phyloP scores from a whole-genome alignment of 805 yeast genomes.

The Pichia exigua region DNA sequence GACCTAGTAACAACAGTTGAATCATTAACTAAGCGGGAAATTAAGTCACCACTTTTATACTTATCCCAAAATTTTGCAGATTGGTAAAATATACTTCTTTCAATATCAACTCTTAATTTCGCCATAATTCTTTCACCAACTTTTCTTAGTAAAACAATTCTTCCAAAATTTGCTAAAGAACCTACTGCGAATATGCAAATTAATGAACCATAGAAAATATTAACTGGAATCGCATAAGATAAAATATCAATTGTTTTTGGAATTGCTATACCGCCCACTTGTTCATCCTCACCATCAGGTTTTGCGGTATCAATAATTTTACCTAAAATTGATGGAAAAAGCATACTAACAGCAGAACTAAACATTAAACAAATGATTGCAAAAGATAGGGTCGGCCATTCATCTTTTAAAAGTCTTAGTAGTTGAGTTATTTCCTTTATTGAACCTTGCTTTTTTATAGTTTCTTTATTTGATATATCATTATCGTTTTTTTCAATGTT shows the following conservation, averaged over 20 bases:
- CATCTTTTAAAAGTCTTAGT: constrained; percentile 50
- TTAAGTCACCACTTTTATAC: constrained; percentile 86
- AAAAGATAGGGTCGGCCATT: constrained; percentile 42
- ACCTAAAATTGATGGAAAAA: constrained; percentile 78
- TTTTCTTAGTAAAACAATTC: constrained; percentile 65
- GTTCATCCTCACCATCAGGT: constrained; percentile 17
- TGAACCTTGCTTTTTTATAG: constrained; percentile 16
- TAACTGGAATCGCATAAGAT: constrained; percentile 49
- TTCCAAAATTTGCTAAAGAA: constrained; percentile 70
- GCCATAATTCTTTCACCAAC: constrained; percentile 88
- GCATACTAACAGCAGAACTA: constrained; percentile 74
- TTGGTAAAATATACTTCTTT: constrained; percentile 70
- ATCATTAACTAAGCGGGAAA: constrained; percentile 81
- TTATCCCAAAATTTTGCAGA: constrained; percentile 86
- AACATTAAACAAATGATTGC: constrained; percentile 60
- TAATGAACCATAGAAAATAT: constrained; percentile 56
- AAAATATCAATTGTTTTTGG: constrained; percentile 18
- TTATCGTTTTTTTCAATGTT: neutral
- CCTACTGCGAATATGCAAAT: constrained; percentile 63
- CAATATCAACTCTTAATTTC: constrained; percentile 66
- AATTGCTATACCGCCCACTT: constrained; percentile 4
- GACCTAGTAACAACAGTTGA: constrained; percentile 82
- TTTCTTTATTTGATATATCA: neutral
- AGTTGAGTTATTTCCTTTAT: constrained; percentile 38
- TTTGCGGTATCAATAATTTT: constrained; percentile 71